Evolutionary conservation across 2,329 filamentous ascomycete genomes (phyloP).

Genomic region (Clarireedia monteithiana): DNA sequence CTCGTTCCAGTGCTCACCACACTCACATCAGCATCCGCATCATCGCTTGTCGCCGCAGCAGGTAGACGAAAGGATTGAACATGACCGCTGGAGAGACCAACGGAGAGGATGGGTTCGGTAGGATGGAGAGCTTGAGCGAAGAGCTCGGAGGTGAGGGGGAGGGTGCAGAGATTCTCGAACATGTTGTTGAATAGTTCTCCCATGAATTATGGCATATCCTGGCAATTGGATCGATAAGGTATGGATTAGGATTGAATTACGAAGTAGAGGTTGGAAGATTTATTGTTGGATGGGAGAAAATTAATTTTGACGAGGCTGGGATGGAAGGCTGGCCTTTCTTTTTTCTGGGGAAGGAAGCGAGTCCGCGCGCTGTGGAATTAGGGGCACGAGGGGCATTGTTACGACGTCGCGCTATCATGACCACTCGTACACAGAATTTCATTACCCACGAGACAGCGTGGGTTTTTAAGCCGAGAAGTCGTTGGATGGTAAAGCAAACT

Average conservation of each 20-base stretch:
- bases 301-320: conserved; percentile 7
- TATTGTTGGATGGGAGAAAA: not conserved
- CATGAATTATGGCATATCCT: not conserved
- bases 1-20: conserved; percentile 56
- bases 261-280: not conserved
- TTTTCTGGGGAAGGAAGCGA: not conserved
- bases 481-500: too few species aligned
- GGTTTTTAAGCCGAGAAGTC: too few species aligned
- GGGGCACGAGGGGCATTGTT: not conserved
- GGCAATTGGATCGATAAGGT: not conserved
- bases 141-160: conserved; percentile 78
- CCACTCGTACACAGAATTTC: too few species aligned
- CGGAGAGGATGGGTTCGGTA: conserved; percentile 71
- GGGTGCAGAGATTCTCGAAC: conserved; percentile 75
- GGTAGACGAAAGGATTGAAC: conserved; percentile 77
- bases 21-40: conserved; percentile 41
- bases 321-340: not conserved
- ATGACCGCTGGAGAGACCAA: conserved; percentile 77
- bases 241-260: not conserved
- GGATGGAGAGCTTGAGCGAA: conserved; percentile 88
- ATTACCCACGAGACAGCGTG: too few species aligned
- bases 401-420: too few species aligned
- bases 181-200: conserved; percentile 10
- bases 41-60: conserved; percentile 41
- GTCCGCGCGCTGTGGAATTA: too few species aligned